Evolutionary conservation across 2,329 filamentous ascomycete genomes (phyloP).

Genomic region (Colletotrichum sp.): DNA sequence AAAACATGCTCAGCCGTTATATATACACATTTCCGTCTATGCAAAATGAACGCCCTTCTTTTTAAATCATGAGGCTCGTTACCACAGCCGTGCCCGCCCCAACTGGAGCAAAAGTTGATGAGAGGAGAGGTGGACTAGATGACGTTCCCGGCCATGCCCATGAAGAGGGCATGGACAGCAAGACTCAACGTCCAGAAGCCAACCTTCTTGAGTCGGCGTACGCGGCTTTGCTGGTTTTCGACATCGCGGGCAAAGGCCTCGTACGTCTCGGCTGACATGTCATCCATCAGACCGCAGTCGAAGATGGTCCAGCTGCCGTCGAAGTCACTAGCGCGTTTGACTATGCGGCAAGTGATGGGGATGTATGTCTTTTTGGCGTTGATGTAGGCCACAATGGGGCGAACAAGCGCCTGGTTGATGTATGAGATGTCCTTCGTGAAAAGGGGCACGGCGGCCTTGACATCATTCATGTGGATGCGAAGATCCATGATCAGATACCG

Average conservation of each 20-base stretch:
- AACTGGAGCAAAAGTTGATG: not conserved
- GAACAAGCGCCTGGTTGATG: slow-evolving; percentile 92
- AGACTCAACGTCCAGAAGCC: slow-evolving; percentile 95
- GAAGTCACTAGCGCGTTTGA: slow-evolving; percentile 88
- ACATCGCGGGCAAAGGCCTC: slow-evolving; percentile 93
- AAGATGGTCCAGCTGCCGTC: slow-evolving; percentile 95
- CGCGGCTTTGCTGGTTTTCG: slow-evolving; percentile 84
- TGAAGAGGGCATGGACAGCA: slow-evolving; percentile 90
- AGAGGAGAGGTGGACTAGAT: slow-evolving; percentile 39
- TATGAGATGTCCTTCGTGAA: slow-evolving; percentile 94
- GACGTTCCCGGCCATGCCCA: slow-evolving; percentile 89
- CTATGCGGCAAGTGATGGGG: slow-evolving; percentile 90
- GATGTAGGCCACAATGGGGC: slow-evolving; percentile 97
- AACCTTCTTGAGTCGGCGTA: slow-evolving; percentile 90
- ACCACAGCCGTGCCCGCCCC: slow-evolving; percentile 5
- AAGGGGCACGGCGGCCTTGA: slow-evolving; percentile 88
- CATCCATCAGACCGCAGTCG: slow-evolving; percentile 93
- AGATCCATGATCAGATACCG: slow-evolving; percentile 93
- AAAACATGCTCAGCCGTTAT: not conserved
- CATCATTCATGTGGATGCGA: slow-evolving; percentile 92
- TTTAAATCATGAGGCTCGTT: slow-evolving; percentile 15
- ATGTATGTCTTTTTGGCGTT: slow-evolving; percentile 96
- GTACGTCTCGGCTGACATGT: slow-evolving; percentile 92
- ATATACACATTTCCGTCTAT: slow-evolving; percentile 14
- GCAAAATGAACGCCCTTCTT: slow-evolving; percentile 2